Conservation (phyloP, 768 basidiomycete genomes). For the Pisolithus sp. region DNA sequence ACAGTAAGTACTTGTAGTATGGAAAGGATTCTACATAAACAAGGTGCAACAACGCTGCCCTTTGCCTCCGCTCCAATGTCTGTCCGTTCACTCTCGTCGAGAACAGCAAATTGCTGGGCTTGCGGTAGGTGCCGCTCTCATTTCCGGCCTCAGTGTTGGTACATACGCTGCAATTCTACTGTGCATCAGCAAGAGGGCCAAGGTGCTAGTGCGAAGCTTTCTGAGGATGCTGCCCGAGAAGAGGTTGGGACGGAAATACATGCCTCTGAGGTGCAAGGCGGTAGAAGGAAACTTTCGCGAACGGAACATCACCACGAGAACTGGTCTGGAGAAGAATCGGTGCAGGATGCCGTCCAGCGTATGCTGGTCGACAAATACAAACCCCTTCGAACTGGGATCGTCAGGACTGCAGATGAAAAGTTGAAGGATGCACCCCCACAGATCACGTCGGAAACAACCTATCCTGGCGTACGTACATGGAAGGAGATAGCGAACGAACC, state of each 20-base stretch:
- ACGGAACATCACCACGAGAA: constrained; percentile 49
- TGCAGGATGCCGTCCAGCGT: constrained; percentile 63
- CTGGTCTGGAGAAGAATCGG: constrained; percentile 74
- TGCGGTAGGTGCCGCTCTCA: background rate
- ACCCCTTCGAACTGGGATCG: constrained; percentile 58
- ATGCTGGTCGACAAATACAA: constrained; percentile 89
- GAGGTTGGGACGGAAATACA: constrained; percentile 33
- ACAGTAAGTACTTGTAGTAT: background rate
- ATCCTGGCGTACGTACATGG: constrained; percentile 2
- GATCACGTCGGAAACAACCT: constrained; percentile 18
- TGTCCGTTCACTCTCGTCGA: background rate
- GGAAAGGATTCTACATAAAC: background rate
- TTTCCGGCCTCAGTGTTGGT: background rate
- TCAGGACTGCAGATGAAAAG: constrained; percentile 61
- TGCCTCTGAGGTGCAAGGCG: constrained; percentile 6
- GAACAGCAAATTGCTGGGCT: background rate
- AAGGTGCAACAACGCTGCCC: background rate
- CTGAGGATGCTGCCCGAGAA: constrained; percentile 55
- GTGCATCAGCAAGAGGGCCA: constrained; percentile 8
- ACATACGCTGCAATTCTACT: constrained; percentile 4
- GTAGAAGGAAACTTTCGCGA: constrained; percentile 16
- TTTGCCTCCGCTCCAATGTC: background rate
- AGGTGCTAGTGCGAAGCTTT: constrained; percentile 53
- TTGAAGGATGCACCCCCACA: constrained; percentile 44
- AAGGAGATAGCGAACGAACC: constrained; percentile 34